Evolutionary conservation across 2,329 filamentous ascomycete genomes (phyloP), one percentile per base, ranked within the genome.

Genomic region (Colletotrichum tofieldiae): DNA sequence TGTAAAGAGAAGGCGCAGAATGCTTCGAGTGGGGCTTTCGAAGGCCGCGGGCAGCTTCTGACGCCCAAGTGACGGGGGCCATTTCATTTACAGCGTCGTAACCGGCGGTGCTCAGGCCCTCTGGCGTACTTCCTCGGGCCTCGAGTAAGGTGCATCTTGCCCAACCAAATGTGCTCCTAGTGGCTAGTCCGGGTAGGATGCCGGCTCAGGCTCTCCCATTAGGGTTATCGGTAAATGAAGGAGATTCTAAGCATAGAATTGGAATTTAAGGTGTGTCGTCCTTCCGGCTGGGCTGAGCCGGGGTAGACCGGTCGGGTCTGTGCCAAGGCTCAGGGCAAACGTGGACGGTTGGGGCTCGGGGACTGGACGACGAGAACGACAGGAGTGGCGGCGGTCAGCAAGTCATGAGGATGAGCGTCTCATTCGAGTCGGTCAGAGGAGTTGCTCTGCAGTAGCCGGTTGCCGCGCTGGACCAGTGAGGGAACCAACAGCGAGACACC

Each of bases 1-100:
- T 68, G 58, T 14, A 9, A 9, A 58, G 58, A n/a, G 68, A 47
- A 63, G 68, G 68, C 58, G 65, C 69, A 72, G 65, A 71, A 60
- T 51, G 45, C 51, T 52, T 23, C 45, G 32, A 41, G 54, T 47
- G 58, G 41, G 45, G 58, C 26, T 35, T 52, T 14, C 23, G 16
- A 29, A 47, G 52, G 32, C 55, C 63, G 29, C 39, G 23, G 12
- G 43, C 11, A 45, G 32, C 12, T 58, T 35, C n/a, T 18, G 8
- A 35, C 20, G 14, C 20, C 52, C 32, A 11, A 55, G 20, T 20
- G 52, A 37, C 29, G 47, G 26, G 26, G 45, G 39, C 26, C 37
- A n/a, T 55, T 39, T 58, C 49, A 47, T 47, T 12, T 29, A 54
- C 26, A 54, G 16, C 18, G 51, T 54, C 12, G 20, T 32, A 56